These are phyloP conservation scores for Chaetomium globosum DNA, from an alignment of 2,329 filamentous ascomycete species.

Conservation along the genomic window DNA sequence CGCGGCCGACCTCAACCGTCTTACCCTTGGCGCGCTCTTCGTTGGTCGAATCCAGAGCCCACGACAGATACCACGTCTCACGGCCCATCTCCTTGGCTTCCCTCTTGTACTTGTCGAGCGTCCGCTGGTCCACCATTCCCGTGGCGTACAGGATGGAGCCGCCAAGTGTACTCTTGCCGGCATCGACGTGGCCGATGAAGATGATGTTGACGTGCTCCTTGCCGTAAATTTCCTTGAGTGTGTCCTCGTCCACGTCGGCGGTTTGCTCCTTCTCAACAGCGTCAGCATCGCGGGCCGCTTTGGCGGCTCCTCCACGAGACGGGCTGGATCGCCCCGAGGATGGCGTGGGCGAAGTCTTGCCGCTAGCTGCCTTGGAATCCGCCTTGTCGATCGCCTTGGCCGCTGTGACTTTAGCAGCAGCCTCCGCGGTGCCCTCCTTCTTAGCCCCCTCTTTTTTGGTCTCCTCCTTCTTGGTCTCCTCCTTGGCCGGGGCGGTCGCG, in stretches of 20 bases:
- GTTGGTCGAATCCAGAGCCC: conserved; percentile 95
- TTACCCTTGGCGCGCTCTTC: conserved; percentile 96
- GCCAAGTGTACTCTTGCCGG: conserved; percentile 94
- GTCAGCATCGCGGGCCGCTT: conserved; percentile 69
- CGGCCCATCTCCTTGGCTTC: conserved; percentile 95
- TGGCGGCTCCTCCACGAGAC: conserved; percentile 61
- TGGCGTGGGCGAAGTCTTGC: conserved; percentile 77
- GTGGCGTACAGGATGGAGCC: conserved; percentile 90
- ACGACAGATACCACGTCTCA: conserved; percentile 98
- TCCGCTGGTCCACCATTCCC: conserved; percentile 99
- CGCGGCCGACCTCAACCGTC: conserved; percentile 94
- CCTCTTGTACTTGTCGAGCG: conserved; percentile 95
- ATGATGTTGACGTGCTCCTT: conserved; percentile 86
- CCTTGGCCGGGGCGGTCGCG: conserved; percentile 56
- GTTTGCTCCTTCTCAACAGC: conserved; percentile 81
- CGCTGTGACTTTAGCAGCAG: conserved; percentile 81
- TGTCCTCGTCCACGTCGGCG: conserved; percentile 70
- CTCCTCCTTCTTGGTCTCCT: conserved; percentile 54
- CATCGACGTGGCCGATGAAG: conserved; percentile 78
- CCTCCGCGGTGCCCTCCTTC: conserved; percentile 58
- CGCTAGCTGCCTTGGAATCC: conserved; percentile 68
- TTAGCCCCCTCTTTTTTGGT: conserved; percentile 51
- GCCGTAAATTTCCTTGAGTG: conserved; percentile 92
- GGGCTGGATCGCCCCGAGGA: conserved; percentile 85
- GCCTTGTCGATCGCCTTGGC: conserved; percentile 91